A percentile compares a stretch with the other conserved stretches of the same genome.
phyloP scores from a whole-genome alignment of 257 asterid genomes.

The Jasminum sambac region DNA sequence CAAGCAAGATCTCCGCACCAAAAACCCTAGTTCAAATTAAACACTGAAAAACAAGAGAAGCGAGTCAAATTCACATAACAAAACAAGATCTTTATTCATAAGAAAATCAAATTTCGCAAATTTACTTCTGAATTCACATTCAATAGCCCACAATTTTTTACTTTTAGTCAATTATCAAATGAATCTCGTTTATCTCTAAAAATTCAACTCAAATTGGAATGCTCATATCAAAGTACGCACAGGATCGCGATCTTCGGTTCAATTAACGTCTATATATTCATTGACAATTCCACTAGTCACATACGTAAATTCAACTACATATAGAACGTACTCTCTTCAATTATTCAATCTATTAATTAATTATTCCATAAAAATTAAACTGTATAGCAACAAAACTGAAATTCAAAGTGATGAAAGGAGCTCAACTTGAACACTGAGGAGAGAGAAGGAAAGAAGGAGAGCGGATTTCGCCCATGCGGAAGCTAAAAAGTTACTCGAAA shows the following conservation, averaged over 20 bases:
- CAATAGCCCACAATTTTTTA: constrained; percentile 10
- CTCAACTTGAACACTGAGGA: constrained; percentile 15
- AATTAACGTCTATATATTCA: constrained; percentile 11
- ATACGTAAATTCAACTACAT: background rate
- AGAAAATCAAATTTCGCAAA: constrained; percentile 9
- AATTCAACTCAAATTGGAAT: background rate
- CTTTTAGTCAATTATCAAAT: background rate
- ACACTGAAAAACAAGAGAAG: constrained; percentile 24
- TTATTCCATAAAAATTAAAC: background rate
- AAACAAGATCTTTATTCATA: constrained; percentile 22
- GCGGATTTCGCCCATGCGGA: constrained; percentile 12
- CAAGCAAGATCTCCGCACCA: constrained; percentile 47
- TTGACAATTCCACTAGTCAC: background rate
- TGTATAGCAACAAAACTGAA: background rate
- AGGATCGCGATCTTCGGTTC: constrained; percentile 33
- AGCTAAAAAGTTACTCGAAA: constrained; percentile 14
- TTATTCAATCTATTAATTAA: constrained; percentile 10
- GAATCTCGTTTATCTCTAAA: background rate
- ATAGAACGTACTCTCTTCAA: background rate
- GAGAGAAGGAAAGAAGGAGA: background rate
- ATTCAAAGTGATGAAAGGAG: background rate
- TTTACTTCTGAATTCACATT: constrained; percentile 25
- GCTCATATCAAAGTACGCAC: constrained; percentile 20
- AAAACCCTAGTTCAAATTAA: constrained; percentile 40
- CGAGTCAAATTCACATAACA: constrained; percentile 20